phyloP scores from a whole-genome alignment of 768 basidiomycete species.

The Hysterangium stoloniferum region DNA sequence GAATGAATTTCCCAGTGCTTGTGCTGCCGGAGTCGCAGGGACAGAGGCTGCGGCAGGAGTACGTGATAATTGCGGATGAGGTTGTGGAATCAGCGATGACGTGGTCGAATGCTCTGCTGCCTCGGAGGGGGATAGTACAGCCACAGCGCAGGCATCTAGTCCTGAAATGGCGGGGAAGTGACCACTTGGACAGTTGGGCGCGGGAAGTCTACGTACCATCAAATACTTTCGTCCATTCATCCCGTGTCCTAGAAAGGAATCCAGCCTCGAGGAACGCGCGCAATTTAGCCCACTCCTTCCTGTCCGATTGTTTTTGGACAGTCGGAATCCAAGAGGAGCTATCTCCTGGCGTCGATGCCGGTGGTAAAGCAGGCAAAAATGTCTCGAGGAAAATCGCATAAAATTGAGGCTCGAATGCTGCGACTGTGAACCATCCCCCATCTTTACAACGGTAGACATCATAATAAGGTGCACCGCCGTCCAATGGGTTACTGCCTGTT shows the following conservation, averaged over 20 bases:
- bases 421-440: constrained; percentile 69
- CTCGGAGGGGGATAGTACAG: constrained; percentile 59
- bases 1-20: constrained; percentile 12
- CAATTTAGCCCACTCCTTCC: constrained; percentile 49
- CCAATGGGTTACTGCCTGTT: constrained; percentile 50
- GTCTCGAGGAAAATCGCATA: constrained; percentile 51
- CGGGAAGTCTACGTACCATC: constrained; percentile 37
- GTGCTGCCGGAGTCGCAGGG: constrained; percentile 6
- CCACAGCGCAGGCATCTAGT: constrained; percentile 64
- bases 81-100: constrained; percentile 34
- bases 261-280: constrained; percentile 52
- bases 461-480: constrained; percentile 77
- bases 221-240: constrained; percentile 64
- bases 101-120: constrained; percentile 38
- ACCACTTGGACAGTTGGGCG: constrained; percentile 1
- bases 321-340: constrained; percentile 47
- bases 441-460: constrained; percentile 65
- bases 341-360: constrained; percentile 21
- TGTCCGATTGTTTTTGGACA: constrained; percentile 35
- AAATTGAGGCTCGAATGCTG: constrained; percentile 68
- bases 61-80: constrained; percentile 41
- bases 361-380: constrained; percentile 45
- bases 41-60: constrained; percentile 21
- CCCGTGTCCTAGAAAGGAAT: constrained; percentile 51
- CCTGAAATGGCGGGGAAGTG: constrained; percentile 28